Conservation (phyloP, 768 basidiomycete species). For the Amanita rubescens region DNA sequence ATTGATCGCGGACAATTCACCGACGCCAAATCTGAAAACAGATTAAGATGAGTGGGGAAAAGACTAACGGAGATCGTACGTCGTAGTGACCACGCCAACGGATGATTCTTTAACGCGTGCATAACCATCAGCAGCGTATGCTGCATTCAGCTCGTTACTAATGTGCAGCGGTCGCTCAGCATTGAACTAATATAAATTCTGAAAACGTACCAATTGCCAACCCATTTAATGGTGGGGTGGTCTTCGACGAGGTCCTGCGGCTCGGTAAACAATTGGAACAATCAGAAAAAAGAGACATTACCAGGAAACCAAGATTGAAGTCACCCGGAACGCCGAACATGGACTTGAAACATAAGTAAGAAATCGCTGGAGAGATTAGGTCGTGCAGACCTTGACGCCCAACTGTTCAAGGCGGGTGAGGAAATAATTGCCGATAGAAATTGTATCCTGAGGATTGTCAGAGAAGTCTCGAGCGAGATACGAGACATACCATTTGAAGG, state of each 20-base stretch:
- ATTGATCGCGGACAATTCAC: conserved; percentile 83
- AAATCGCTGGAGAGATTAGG: not conserved
- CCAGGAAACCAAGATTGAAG: conserved; percentile 68
- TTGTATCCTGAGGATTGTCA: conserved; percentile 30
- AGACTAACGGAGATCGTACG: conserved; percentile 31
- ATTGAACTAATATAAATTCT: not conserved
- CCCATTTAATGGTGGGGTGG: conserved; percentile 71
- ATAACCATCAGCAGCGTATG: conserved; percentile 92
- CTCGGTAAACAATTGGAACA: not conserved
- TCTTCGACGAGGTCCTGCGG: conserved; percentile 79
- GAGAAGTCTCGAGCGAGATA: not conserved
- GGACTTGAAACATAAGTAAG: conserved; percentile 32
- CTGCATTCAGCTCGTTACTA: conserved; percentile 80
- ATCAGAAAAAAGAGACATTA: conserved; percentile 15
- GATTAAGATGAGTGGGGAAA: not conserved
- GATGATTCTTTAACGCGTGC: conserved; percentile 75
- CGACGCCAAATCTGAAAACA: conserved; percentile 73
- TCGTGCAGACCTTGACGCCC: conserved; percentile 44
- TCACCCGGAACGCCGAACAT: conserved; percentile 88
- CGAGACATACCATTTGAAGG: not conserved
- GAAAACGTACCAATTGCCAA: conserved; percentile 66
- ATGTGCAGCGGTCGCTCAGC: not conserved
- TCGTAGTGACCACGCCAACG: conserved; percentile 72
- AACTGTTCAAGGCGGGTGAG: conserved; percentile 58
- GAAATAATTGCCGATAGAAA: conserved; percentile 53